Evolutionary conservation across 2,329 filamentous ascomycete species (phyloP).

Genomic region (Venturia nashicola): DNA sequence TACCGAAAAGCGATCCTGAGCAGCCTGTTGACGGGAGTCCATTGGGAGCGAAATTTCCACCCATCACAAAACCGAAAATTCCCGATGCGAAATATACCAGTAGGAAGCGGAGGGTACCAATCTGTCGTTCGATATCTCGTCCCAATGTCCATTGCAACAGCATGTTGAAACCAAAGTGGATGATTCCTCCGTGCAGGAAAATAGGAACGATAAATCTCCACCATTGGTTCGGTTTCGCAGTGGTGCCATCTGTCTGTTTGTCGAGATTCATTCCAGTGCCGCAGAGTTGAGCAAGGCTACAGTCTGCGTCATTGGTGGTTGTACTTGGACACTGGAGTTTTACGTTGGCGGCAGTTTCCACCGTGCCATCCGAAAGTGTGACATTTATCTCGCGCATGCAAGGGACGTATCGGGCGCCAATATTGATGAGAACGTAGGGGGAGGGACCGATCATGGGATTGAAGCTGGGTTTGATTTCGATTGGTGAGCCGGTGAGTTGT

Average conservation of each 20-base stretch:
- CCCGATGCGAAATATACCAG: conserved; percentile 83
- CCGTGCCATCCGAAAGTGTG: conserved; percentile 35
- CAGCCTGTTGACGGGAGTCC: conserved; percentile 73
- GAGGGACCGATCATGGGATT: conserved; percentile 98
- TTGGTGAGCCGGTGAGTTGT: conserved; percentile 64
- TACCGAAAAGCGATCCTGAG: conserved; percentile 81
- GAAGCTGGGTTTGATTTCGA: conserved; percentile 71
- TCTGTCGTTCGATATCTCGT: conserved; percentile 82
- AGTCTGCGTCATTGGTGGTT: conserved; percentile 45
- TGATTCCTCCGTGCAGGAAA: conserved; percentile 84
- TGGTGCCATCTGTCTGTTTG: conserved; percentile 39
- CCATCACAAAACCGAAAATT: conserved; percentile 91
- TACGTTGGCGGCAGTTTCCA: neutral
- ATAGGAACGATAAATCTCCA: conserved; percentile 93
- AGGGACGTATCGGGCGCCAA: conserved; percentile 83
- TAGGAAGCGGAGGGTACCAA: conserved; percentile 77
- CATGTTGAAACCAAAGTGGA: conserved; percentile 95
- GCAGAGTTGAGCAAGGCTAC: conserved; percentile 68
- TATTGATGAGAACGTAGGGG: conserved; percentile 81
- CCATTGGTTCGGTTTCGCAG: conserved; percentile 79
- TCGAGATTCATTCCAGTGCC: conserved; percentile 55
- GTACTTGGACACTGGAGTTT: conserved; percentile 69
- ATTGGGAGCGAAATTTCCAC: conserved; percentile 80
- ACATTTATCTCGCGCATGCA: conserved; percentile 81
- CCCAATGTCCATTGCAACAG: conserved; percentile 81